Base-by-base conservation (phyloP, 176 grass and related monocot species). In the Saccharum spontaneum region DNA sequence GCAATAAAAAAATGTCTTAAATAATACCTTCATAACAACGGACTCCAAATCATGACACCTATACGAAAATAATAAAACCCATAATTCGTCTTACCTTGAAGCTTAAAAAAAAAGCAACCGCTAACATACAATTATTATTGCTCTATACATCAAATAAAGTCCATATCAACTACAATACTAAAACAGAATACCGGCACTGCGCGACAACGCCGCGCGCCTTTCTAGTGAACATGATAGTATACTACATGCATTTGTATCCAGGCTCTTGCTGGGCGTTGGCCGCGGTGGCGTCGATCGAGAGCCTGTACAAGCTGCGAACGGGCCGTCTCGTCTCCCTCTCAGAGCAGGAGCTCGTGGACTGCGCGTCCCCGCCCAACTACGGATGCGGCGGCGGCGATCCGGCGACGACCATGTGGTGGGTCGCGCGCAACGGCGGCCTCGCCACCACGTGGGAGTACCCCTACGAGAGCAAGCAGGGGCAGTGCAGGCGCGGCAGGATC, bases 281-380 rank as follows among this genome's bases (percentile, higher is more conserved):
- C 3, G 16, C 86, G 9, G 77, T 88, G 12, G 89, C 89, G 14
- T 20, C 86, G 46, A 84, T 85, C 20, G 90, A 91, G 52, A 43
- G 90, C 60, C 57, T 91, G 63, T 18, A 79, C 67, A 71, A 86
- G 72, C 64, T 88, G 0, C 69, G 31, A 17, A 92, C 57, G 1
- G 77, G 77, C 1, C n/a, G 12, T 1, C 82, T 85, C 13, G 59
- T 86, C 1, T 31, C 82, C 6, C 31, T 92, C 10, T 92, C 82
- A 4, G 82, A 92, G 71, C 90, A 92, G 22, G 70, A 88, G 69
- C 64, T 92, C 6, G n/a, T 92, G 12, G 77, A 85, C 24, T 88
- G 90, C 68, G 52, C 77, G 34, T 5, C 36, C 0, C 61, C 61
- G 16, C 2, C 10, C 7, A 37, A 85, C 54, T 0, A 4, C 28